Evolutionary conservation across 768 basidiomycete genomes (phyloP), one percentile per base, ranked within the genome.

Genomic region (Coprinopsis sp.): DNA sequence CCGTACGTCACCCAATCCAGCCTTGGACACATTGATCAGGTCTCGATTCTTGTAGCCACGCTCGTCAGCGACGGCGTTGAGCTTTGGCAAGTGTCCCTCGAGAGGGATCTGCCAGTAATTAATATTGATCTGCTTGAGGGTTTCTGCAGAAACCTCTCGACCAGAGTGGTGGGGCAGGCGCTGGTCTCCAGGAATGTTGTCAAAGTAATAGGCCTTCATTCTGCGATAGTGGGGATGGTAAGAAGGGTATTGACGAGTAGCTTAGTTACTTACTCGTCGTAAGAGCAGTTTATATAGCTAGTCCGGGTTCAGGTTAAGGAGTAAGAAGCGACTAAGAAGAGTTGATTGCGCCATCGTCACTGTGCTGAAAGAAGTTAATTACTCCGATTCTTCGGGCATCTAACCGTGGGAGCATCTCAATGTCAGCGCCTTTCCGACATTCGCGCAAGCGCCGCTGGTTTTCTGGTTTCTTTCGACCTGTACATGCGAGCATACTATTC

Each of bases 1-100:
- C 64, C 70, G 19, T 52, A 78, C 71, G 47, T 89, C 89, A 1
- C 92, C 93, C 38, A 98, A 68, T 0, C 82, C 86, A 55, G 78
- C 81, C 58, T 81, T 83, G 7, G 84, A 85, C 10, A 91, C 79
- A 50, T 84, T 82, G 57, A 93, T 84, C 44, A 70, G 71, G 51
- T 95, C 92, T 43, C 86, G 71, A 63, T 91, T 92, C 69, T 87
- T 90, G 73, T 94, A 94, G 13, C 73, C 79, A 18, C 82, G 65
- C 62, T 87, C 74, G 41, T 68, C 65, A 1, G 91, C 87, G 46
- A 93, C 64, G 12, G 54, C 70, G 53, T 92, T 73, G 57, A 87
- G 58, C 60, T 76, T 67, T 13, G 64, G 53, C 58, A 82, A 73
- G 49, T 84, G 73, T 0, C 72, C 72, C 2, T 81, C 77, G 18